Percentiles rank a stretch among this genome's conserved stretches.
Evolutionary conservation across 768 basidiomycete species (phyloP).

Genomic region (Tephrocybe sp.): DNA sequence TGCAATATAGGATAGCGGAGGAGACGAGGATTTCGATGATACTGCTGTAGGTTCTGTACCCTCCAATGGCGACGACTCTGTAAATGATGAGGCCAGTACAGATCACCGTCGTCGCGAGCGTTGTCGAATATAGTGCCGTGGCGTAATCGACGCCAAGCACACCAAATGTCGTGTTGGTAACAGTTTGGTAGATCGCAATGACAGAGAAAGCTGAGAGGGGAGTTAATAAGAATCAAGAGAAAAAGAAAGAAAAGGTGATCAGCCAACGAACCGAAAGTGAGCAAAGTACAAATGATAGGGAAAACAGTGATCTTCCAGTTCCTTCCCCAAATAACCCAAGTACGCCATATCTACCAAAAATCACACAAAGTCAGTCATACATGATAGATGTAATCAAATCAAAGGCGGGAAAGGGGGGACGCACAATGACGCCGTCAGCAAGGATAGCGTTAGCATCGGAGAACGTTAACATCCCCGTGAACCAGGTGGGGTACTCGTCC

Average conservation of each 20-base stretch:
- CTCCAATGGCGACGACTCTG: conserved; percentile 5
- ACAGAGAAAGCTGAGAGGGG: conserved; percentile 11
- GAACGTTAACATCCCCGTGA: conserved; percentile 4
- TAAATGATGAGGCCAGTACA: conserved; percentile 14
- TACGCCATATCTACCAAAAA: conserved; percentile 16
- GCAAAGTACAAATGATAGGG: conserved; percentile 9
- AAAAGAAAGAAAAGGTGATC: too few species aligned
- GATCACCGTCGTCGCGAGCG: conserved; percentile 11
- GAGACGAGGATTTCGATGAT: conserved; percentile 13
- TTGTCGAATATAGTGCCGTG: conserved; percentile 13
- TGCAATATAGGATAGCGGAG: conserved; percentile 10
- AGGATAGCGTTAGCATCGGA: conserved; percentile 12
- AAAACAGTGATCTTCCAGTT: conserved; percentile 8
- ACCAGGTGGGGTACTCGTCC: conserved; percentile 12
- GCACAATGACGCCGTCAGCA: conserved; percentile 12
- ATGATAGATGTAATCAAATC: too few species aligned
- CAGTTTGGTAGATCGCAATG: conserved; percentile 8
- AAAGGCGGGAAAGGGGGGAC: background rate
- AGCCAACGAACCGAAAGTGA: conserved; percentile 7
- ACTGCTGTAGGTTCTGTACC: conserved; percentile 8
- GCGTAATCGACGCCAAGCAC: conserved; percentile 13
- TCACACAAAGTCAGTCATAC: too few species aligned
- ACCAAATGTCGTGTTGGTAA: conserved; percentile 10
- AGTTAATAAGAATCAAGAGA: background rate
- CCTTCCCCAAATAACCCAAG: conserved; percentile 16